Evolutionary conservation across 2,329 filamentous ascomycete species (phyloP), one percentile per base, ranked within the genome.

Genomic region (Thelonectria olida): DNA sequence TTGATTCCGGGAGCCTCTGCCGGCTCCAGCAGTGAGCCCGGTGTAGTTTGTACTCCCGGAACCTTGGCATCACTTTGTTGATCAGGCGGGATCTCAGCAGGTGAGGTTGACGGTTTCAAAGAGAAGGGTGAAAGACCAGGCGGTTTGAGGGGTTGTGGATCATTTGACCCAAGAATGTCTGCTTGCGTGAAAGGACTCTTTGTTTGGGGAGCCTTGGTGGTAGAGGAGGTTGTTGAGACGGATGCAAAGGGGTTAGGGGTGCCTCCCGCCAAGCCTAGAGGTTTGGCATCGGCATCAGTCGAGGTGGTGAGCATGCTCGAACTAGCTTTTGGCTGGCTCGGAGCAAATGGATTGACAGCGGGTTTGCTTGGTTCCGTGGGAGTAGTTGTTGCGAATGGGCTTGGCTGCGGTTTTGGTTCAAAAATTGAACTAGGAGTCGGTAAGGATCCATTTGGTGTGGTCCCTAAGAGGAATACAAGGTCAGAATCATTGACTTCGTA

Each of bases 401-500:
- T 72, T 41, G 63, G 59, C 23, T 67, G 65, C 22, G 59, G 31
- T 44, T 53, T 22, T 50, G 65, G 62, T 44, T 72, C 70, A 13
- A 61, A 65, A 53, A 54, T 23, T 52, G 65, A 62, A 56, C 47
- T 31, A 45, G 62, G 53, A 27, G 42, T 57, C 19, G 64, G 48
- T 27, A 54, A 23, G 56, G 50, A 63, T 60, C 70, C 70, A 66
- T 69, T 70, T 49, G 60, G 31, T 61, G 57, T 62, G 59, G 67
- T 72, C 63, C 69, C 69, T 72, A 72, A 39, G 71, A 61, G 61
- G 62, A 70, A 63, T 69, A 67, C 61, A 67, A 69, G 63, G 69
- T 72, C 68, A 72, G 69, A 72, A 71, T 65, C 65, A 69, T 62
- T 72, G 69, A 68, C 51, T 64, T 64, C 59, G 67, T 51, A 65